Evolutionary conservation across 192 early-diverging fungal genomes (phyloP), one percentile per base, ranked within the genome.

Genomic region (Coemansia sp.): DNA sequence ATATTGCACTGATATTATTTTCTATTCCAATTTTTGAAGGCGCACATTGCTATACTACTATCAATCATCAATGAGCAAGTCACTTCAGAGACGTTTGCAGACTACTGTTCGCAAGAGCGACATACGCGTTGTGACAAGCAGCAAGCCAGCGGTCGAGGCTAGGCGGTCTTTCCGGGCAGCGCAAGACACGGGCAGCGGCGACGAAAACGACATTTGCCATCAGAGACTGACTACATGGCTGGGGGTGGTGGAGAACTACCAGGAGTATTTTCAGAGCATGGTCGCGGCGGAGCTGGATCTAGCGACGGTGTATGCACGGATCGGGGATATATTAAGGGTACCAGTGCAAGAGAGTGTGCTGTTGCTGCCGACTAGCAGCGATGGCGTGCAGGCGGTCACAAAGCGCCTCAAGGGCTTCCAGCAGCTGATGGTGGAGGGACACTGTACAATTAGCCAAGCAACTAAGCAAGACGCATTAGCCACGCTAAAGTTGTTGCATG

Each of bases 301-400:
- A 40, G 76, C 81, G 16, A 83, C 81, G 24, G 81, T 83, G 16
- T 83, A 83, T 50, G 81, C 81, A 18, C 76, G 81, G 11, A 73
- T 83, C 39, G 81, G 81, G 52, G 81, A 83, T 29, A 79, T 78
- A 6, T 70, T 83, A 33, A 68, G 70, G 50, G 81, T 78, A 18
- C 81, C 81, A 0, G 18, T 75, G 10, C 73, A 62, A 16, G 76
- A 78, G 57, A 68, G 62, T 64, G 62, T 68, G 33, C 61, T 83
- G 70, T 36, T 83, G 49, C 39, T 75, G 60, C 63, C 69, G 13
- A 67, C 61, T 9, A 60, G 41, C 47, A 18, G 69, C 69, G 63
- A 68, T 29, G 81, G 81, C 46, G 44, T 76, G 55, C 76, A 78
- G 46, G 64, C 66, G 16, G 55, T 78, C 24, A 41, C 73, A 12